Evolutionary conservation across 1,284 basidiomycete species (phyloP).

Genomic region (Sporisorium graminicola): DNA sequence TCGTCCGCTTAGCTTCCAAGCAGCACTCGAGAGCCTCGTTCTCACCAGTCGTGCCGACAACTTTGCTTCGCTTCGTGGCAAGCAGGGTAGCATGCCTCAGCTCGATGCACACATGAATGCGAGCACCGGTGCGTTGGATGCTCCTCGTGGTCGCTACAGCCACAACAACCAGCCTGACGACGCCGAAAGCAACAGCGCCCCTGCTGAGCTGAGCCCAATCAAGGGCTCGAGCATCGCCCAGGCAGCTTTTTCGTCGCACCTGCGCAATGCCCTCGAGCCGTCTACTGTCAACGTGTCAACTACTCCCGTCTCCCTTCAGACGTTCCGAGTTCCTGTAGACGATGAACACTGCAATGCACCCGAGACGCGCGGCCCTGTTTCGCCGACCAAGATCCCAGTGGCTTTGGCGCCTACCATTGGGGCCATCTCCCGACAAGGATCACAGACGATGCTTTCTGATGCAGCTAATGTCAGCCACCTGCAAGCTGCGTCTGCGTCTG

Average conservation of each 20-base stretch:
- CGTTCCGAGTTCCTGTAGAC: not conserved
- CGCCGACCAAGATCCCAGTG: conserved; percentile 45
- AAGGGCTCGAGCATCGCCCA: conserved; percentile 38
- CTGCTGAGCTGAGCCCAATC: conserved; percentile 46
- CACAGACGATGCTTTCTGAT: conserved; percentile 34
- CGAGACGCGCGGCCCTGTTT: conserved; percentile 43
- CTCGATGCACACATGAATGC: conserved; percentile 35
- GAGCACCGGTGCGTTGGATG: conserved; percentile 47
- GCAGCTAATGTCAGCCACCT: conserved; percentile 2
- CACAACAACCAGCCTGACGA: conserved; percentile 10
- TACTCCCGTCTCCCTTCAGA: conserved; percentile 7
- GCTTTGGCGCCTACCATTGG: conserved; percentile 44
- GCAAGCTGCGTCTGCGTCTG: not conserved
- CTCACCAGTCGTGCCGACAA: conserved; percentile 42
- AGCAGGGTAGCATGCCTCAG: conserved; percentile 43
- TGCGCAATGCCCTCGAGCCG: conserved; percentile 29
- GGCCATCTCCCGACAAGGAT: conserved; percentile 42
- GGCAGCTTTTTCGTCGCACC: conserved; percentile 31
- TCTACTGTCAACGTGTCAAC: not conserved
- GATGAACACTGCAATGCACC: conserved; percentile 37
- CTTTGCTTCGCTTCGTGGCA: conserved; percentile 44
- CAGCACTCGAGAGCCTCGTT: conserved; percentile 55
- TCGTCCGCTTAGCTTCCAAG: conserved; percentile 61
- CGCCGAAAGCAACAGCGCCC: conserved; percentile 37
- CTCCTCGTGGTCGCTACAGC: conserved; percentile 23